Evolutionary conservation across 495 filamentous ascomycete genomes (phyloP).

Genomic region (Penicilliopsis zonata): DNA sequence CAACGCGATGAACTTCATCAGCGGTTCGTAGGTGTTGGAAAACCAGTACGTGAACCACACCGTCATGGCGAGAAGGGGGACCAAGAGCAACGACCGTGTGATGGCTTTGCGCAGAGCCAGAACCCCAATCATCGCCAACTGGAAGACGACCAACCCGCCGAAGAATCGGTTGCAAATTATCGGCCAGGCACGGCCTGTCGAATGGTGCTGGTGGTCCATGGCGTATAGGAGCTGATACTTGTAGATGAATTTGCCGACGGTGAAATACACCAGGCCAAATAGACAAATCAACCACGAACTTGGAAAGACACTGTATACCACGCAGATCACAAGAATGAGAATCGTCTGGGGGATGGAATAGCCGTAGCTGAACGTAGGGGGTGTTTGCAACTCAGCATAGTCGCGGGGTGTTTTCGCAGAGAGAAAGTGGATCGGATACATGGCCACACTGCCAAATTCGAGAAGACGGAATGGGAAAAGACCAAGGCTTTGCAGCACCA

Average conservation of each 20-base stretch:
- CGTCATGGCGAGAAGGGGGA: slow-evolving; percentile 64
- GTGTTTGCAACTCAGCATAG: slow-evolving; percentile 70
- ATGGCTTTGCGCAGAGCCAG: slow-evolving; percentile 65
- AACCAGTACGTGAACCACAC: slow-evolving; percentile 80
- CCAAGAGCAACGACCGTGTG: slow-evolving; percentile 54
- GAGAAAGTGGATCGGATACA: slow-evolving; percentile 73
- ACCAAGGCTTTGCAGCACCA: slow-evolving; percentile 85
- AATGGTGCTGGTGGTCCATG: slow-evolving; percentile 95
- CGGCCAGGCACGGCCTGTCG: slow-evolving; percentile 85
- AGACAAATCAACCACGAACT: slow-evolving; percentile 70
- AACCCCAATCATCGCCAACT: slow-evolving; percentile 81
- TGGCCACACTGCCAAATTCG: slow-evolving; percentile 71
- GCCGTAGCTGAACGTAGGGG: slow-evolving; percentile 87
- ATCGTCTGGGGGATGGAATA: slow-evolving; percentile 90
- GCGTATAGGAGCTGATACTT: slow-evolving; percentile 97
- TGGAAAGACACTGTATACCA: slow-evolving; percentile 85
- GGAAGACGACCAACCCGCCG: slow-evolving; percentile 74
- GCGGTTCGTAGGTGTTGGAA: slow-evolving; percentile 59
- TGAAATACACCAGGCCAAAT: slow-evolving; percentile 79
- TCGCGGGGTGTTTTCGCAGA: slow-evolving; percentile 85
- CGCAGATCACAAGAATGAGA: slow-evolving; percentile 83
- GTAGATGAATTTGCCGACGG: slow-evolving; percentile 84
- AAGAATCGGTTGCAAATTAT: slow-evolving; percentile 89
- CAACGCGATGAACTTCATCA: slow-evolving; percentile 87
- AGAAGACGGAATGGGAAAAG: slow-evolving; percentile 88